Evolutionary conservation across 768 basidiomycete genomes (phyloP), one percentile per base, ranked within the genome.

Genomic region (Flagelloscypha sp.): DNA sequence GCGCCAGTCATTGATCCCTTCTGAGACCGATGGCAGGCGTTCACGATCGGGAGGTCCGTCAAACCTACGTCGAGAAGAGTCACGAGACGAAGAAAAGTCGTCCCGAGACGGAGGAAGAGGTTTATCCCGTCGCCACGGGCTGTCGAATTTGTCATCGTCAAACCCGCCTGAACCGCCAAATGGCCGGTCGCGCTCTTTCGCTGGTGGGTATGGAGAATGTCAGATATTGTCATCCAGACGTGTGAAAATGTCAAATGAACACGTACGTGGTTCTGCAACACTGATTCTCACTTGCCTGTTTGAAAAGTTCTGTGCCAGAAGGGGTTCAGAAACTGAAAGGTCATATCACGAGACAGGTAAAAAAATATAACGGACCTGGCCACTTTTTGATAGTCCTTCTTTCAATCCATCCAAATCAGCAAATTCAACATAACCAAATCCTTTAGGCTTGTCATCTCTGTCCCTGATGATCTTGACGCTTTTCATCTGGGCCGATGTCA

Each of bases 391-490:
- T 24, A 99, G 61, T 4, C 84, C 95, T 40, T 79, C 79, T 61
- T 93, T 93, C 33, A 98, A 62, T 30, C 76, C 81, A 13, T 93
- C 88, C 38, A 90, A 51, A 35, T 81, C 83, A n/a, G 70, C 72
- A 51, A 98, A 98, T 55, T 99, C 95, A 40, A 97, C 78, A 56
- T 99, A 98, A 22, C 94, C 95, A 61, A 97, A 98, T 1, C 95
- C 95, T 58, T 97, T 97, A 13, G 93, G 88, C 55, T 89, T 90
- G 32, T 93, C 92, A 35, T 93, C 92, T 40, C 77, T 72, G 48
- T 93, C 93, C 53, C 74, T 82, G 58, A 98, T 94, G 42, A 98
- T 85, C 65, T 97, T 93, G 44, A 89, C 74, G 13, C 80, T 79
- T 54, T 84, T 84, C 43, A 79, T 70, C 84, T 88, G 49, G 15